Percentiles rank a stretch among this genome's conserved stretches.
phyloP scores from a whole-genome alignment of 345 rosid genomes.

The Salix exigua region DNA sequence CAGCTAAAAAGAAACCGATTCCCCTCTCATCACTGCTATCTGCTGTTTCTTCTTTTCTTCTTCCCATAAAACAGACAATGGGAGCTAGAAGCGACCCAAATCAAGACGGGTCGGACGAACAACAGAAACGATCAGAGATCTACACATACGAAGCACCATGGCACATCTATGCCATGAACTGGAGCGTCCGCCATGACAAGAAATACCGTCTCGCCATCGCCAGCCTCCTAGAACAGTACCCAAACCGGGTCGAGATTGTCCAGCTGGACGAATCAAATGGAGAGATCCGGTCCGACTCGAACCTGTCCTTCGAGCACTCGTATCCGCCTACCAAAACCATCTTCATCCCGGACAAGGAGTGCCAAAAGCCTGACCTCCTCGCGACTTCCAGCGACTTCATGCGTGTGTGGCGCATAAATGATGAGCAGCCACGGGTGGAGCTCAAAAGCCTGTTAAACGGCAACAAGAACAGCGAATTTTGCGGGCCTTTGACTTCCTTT shows the following conservation, averaged over 20 bases:
- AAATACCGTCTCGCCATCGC: constrained; percentile 94
- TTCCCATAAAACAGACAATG: constrained; percentile 25
- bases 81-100: constrained; percentile 73
- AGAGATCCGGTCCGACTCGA: constrained; percentile 82
- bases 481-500: constrained; percentile 90
- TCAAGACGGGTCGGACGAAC: constrained; percentile 83
- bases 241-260: constrained; percentile 82
- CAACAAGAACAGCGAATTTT: constrained; percentile 81
- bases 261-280: constrained; percentile 96
- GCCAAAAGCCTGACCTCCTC: constrained; percentile 81
- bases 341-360: constrained; percentile 89
- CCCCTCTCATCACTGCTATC: neutral
- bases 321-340: constrained; percentile 87
- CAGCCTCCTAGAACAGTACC: constrained; percentile 73
- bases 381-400: constrained; percentile 93
- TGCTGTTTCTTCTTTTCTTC: neutral
- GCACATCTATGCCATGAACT: constrained; percentile 98
- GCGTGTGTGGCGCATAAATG: constrained; percentile 77
- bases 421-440: constrained; percentile 65
- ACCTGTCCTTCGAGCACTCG: constrained; percentile 88
- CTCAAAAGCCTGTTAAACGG: constrained; percentile 72
- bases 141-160: constrained; percentile 96
- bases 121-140: constrained; percentile 91
- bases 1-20: neutral
- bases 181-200: constrained; percentile 99